Base-by-base conservation (phyloP, 2,329 filamentous ascomycete genomes). In the Gliomastix tumulicola region DNA sequence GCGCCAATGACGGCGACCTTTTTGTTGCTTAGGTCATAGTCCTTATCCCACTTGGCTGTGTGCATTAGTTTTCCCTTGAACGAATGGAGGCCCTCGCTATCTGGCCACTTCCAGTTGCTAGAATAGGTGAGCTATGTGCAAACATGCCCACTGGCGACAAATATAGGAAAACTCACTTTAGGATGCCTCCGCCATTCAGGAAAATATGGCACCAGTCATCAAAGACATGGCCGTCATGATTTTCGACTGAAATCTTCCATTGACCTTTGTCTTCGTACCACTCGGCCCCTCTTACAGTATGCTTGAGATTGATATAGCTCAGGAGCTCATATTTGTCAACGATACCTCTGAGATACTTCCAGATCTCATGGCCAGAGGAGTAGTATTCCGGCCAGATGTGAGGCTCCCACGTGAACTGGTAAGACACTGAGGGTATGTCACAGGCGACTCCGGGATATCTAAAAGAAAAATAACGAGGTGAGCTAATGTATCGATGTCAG, bases 331-430 rank as follows among this genome's bases (percentile, higher is more conserved):
- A 67, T n/a, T 72, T 68, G n/a, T 68, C 58, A 40, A 63, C 69
- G 21, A 73, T 54, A 6, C 48, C 47, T 35, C 63, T 55, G 19
- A 80, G 62, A 41, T 81, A 81, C 4, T 58, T 54, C 28, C 66
- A 60, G 30, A 82, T 81, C 48, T 82, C 76, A 1, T 58, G 56
- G 1, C 70, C 69, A 1, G 65, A 56, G 0, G 72, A 63, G 48
- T 74, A 80, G 49, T 79, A 75, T 38, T 68, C 66, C 20, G 65
- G 63, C 76, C 77, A 82, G 28, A 68, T 63, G 49, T 80, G 81
- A 3, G 69, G 70, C 38, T 69, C 65, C 68, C 73, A 80, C 3
- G 73, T 73, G 48, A 77, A 79, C 47, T 77, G 75, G 49, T 82
- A 82, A 50, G 72, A 76, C 55, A 80, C 76, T 46, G 66, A 69